phyloP scores from a whole-genome alignment of 768 basidiomycete species.

The Mycena epipterygia region DNA sequence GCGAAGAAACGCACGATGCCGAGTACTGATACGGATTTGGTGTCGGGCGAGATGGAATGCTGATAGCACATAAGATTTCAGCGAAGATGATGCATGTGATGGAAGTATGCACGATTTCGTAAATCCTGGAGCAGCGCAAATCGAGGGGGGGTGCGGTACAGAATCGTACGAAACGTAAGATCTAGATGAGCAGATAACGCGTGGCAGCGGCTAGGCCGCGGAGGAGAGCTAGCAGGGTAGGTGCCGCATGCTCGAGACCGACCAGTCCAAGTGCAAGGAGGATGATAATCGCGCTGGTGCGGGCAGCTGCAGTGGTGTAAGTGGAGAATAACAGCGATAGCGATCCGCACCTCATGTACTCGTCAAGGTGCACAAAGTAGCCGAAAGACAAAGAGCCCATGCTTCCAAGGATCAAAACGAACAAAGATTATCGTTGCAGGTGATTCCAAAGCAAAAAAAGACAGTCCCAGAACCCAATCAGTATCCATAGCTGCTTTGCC shows the following conservation, averaged over 20 bases:
- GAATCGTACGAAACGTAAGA: too few relatives aligned
- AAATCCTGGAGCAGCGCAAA: too few relatives aligned
- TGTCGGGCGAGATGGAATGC: too few relatives aligned
- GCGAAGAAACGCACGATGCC: too few relatives aligned
- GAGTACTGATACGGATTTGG: too few relatives aligned
- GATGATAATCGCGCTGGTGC: not conserved
- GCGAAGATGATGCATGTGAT: too few relatives aligned
- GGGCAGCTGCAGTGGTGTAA: not conserved
- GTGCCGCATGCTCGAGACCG: conserved; percentile 8
- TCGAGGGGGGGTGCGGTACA: too few relatives aligned
- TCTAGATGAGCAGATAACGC: not conserved
- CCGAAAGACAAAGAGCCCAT: not conserved
- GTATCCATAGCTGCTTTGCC: too few relatives aligned
- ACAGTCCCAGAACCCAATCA: too few relatives aligned
- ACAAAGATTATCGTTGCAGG: not conserved
- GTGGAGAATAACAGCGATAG: not conserved
- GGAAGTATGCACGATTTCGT: too few relatives aligned
- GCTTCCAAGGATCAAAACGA: not conserved
- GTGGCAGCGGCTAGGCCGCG: not conserved
- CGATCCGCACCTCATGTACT: not conserved
- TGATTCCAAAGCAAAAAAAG: too few relatives aligned
- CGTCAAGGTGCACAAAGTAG: not conserved
- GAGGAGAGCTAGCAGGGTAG: not conserved
- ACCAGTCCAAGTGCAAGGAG: not conserved
- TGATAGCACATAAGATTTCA: too few relatives aligned